Base-by-base conservation (phyloP, 2,329 filamentous ascomycete genomes). In the Verticillium dahliae region DNA sequence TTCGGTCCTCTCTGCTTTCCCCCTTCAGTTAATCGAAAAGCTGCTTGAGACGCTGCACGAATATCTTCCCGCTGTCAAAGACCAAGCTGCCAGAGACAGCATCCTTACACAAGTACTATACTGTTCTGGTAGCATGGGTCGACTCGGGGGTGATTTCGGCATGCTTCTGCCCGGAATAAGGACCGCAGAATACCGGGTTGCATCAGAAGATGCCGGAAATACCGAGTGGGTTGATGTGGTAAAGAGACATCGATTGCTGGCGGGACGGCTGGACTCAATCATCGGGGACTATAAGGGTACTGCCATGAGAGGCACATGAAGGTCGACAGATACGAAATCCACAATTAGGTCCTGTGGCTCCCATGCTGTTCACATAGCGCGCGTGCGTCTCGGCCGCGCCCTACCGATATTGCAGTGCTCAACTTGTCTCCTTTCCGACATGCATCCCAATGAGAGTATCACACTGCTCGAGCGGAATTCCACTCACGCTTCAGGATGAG, bases 31-130 rank as follows among this genome's bases (percentile, higher is more conserved):
- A 1, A 86, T 96, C 15, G 85, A 90, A 55, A 86, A 96, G 76
- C 81, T 99, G 31, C 87, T 90, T 45, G 87, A 90, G 60, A 95
- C 91, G 0, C 77, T 97, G 56, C 83, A 84, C 60, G 75, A 77
- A 14, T 97, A 97, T 72, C 80, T 98, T 2, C 91, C 92, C 0
- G 91, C 90, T 58, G 86, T 98, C 3, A 85, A 84, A 66, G 93
- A 97, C 69, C 88, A 88, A 65, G 85, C 89, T 31, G 89, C 90
- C 0, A 81, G 92, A 37, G 94, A 98, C 71, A 96, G 92, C 70
- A 81, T 98, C 60, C 77, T 97, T 41, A 98, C 93, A 0, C 94
- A 98, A 72, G 90, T 97, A 0, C 78, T 98, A 9, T 98, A 97
- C 75, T 96, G 92, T 69, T 93, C 94, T 0, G 91, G 92, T 56